Evolutionary conservation across 2,329 filamentous ascomycete species (phyloP).

Genomic region (Epichloe sibirici): DNA sequence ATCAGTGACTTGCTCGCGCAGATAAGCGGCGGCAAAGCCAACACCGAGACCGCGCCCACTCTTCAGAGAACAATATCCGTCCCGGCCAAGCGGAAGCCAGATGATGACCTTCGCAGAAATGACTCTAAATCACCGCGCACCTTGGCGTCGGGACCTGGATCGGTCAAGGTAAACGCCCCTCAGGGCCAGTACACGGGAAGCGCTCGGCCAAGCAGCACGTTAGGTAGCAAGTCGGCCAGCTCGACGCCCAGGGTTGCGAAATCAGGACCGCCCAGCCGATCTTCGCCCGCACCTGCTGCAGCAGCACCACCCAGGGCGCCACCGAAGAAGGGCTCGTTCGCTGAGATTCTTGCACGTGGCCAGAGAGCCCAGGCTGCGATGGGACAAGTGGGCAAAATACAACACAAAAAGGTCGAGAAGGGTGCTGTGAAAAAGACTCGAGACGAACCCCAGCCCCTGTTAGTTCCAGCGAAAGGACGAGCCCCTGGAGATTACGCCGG

Average conservation of each 20-base stretch:
- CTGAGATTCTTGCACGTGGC: slow-evolving; percentile 61
- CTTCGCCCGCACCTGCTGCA: slow-evolving; percentile 18
- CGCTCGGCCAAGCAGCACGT: slow-evolving; percentile 9
- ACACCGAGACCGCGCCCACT: slow-evolving; percentile 21
- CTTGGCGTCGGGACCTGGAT: not conserved
- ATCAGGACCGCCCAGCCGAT: slow-evolving; percentile 11
- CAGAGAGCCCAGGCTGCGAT: slow-evolving; percentile 51
- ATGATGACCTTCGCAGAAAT: slow-evolving; percentile 32
- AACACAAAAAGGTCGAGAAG: slow-evolving; percentile 62
- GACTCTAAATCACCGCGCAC: slow-evolving; percentile 30
- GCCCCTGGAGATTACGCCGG: slow-evolving; percentile 17
- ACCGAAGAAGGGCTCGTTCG: slow-evolving; percentile 62
- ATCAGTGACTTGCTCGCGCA: slow-evolving; percentile 34
- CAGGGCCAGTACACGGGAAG: slow-evolving; percentile 4
- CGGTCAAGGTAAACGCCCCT: not conserved
- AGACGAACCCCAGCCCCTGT: slow-evolving; percentile 19
- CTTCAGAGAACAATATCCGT: slow-evolving; percentile 14
- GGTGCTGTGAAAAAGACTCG: slow-evolving; percentile 41
- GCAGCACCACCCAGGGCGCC: slow-evolving; percentile 28
- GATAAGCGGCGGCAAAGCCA: slow-evolving; percentile 43
- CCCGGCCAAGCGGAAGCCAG: slow-evolving; percentile 44
- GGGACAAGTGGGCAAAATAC: slow-evolving; percentile 56
- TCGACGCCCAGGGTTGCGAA: slow-evolving; percentile 12
- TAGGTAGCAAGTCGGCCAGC: slow-evolving; percentile 13
- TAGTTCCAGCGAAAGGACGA: slow-evolving; percentile 16